A percentile compares a stretch with the other conserved stretches of the same genome.
These are phyloP conservation scores for Lactarius quietus DNA, from an alignment of 768 basidiomycete species.

Conservation along the genomic window DNA sequence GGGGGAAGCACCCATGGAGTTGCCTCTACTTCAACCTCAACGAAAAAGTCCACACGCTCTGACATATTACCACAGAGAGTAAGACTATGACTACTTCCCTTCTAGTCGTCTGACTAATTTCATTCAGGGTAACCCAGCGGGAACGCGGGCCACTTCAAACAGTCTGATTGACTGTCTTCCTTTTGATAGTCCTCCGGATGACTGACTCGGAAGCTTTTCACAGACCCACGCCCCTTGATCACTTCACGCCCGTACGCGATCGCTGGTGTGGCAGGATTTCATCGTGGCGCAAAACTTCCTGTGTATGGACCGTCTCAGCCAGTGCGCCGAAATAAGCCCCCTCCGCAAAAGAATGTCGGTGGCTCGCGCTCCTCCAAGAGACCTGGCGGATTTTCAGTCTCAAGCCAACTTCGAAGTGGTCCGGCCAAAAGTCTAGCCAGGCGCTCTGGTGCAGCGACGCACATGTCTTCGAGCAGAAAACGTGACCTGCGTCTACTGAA, in stretches of 20 bases:
- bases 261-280: slow-evolving; percentile 19
- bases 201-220: not conserved
- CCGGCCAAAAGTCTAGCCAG: not conserved
- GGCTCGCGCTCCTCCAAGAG: not conserved
- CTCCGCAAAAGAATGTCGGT: slow-evolving; percentile 11
- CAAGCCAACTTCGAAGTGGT: slow-evolving; percentile 1
- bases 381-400: not conserved
- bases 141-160: not conserved
- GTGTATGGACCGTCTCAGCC: not conserved
- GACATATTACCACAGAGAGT: not conserved
- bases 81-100: not conserved
- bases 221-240: slow-evolving; percentile 9
- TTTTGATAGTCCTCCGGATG: not conserved
- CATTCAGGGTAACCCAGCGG: not conserved
- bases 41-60: slow-evolving; percentile 1
- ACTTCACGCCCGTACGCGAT: slow-evolving; percentile 15
- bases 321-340: slow-evolving; percentile 13
- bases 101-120: slow-evolving; percentile 4
- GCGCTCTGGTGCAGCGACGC: slow-evolving; percentile 7
- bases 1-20: not conserved
- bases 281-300: slow-evolving; percentile 10
- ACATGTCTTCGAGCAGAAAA: slow-evolving; percentile 3
- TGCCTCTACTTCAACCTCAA: not conserved
- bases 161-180: not conserved
- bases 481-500: not conserved